Base-by-base conservation (phyloP, 1,139 yeast species). In the Protomyces lactucae-debilis region DNA sequence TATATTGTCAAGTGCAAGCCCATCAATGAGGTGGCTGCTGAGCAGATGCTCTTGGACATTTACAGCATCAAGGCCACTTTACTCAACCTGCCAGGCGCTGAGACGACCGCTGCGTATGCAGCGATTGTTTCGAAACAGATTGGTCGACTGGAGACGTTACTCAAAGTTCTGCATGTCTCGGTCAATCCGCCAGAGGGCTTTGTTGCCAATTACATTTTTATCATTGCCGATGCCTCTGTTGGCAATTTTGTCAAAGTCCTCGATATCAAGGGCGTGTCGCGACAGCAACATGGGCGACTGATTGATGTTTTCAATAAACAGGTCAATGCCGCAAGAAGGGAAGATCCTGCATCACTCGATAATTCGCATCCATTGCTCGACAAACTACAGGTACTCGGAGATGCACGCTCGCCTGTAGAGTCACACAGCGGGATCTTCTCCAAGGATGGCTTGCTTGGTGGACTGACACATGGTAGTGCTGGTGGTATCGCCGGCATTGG, bases 21-120 rank as follows among this genome's bases (percentile, higher is more conserved):
- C 0, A 80, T 92, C 45, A 79, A 82, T 5, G 85, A 86, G 25
- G 77, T 83, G 16, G 86, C 87, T 69, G 87, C 95, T 4, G 97
- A 92, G 73, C 97, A 92, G 73, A 79, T 93, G 72, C 76, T 87
- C 46, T 76, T 87, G 43, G 99, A 93, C 74, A 72, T 88, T 3
- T 84, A 85, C 52, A 79, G 82, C 9, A 74, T 93, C 70, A 87
- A 87, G 71, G 78, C 79, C 39, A 77, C 82, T 37, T 80, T 90
- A 59, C 69, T 81, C 25, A 76, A 75, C 25, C 76, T 88, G 60
- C 90, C 90, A 3, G 73, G 76, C 25, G 36, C 61, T 18, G 56
- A 57, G 36, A 61, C 57, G 37, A 67, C 65, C 14, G 60, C 43
- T 23, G 68, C 68, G 23, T 85, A 82, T 71, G 73, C 77, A 4